Percentiles rank a stretch among this genome's conserved stretches.
These are phyloP conservation scores for Quercus glauca DNA, from an alignment of 306 rosid genomes.

Conservation along the genomic window DNA sequence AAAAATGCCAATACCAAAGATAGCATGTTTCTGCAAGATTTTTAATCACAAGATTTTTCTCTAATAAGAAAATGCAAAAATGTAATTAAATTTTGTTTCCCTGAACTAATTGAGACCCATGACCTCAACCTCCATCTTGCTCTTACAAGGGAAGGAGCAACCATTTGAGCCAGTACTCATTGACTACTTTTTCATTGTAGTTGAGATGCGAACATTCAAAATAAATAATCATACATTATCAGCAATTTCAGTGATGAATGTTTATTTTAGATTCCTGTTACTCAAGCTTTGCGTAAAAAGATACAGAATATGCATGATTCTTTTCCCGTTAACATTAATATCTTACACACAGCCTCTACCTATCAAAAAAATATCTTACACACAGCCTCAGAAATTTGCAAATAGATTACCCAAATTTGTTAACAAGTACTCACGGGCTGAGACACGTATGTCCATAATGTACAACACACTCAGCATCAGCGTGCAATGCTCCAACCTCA, in stretches of 20 bases:
- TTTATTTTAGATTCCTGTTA: too few relatives aligned
- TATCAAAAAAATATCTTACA: background rate
- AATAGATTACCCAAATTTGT: background rate
- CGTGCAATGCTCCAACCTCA: slow-evolving; percentile 89
- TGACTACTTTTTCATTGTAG: background rate
- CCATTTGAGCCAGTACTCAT: too few relatives aligned
- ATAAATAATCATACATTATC: background rate
- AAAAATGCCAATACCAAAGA: background rate
- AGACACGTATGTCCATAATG: slow-evolving; percentile 93
- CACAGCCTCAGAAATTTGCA: background rate
- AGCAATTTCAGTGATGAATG: background rate
- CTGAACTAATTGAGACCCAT: background rate
- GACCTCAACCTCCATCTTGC: too few relatives aligned
- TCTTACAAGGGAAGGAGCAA: too few relatives aligned
- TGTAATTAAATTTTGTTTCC: background rate
- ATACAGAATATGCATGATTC: background rate
- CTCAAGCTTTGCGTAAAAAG: background rate
- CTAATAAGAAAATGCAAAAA: background rate
- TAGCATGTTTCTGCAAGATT: too few relatives aligned
- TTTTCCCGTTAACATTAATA: too few relatives aligned
- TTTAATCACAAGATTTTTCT: background rate
- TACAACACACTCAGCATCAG: slow-evolving; percentile 66
- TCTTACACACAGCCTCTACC: background rate
- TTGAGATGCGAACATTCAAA: background rate
- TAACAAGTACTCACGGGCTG: slow-evolving; percentile 67